Evolutionary conservation across 1,139 yeast species (phyloP).

Genomic region (Lodderomyces oxycetoniae): DNA sequence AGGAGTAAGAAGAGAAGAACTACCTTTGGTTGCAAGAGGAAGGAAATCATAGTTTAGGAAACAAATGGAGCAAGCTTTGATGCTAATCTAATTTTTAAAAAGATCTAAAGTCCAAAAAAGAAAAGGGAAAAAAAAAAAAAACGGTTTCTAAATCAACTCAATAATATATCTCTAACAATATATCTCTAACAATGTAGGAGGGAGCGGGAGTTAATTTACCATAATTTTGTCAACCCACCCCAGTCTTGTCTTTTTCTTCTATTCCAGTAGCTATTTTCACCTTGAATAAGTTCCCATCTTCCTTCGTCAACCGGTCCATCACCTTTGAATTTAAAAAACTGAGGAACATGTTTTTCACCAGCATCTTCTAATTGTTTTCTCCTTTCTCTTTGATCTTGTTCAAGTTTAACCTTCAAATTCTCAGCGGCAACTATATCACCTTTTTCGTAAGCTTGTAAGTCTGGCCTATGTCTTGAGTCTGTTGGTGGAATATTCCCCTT

Average conservation of each 20-base stretch:
- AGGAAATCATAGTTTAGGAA: neutral
- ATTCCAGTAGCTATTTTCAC: slow-evolving; percentile 75
- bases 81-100: neutral
- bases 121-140: no score
- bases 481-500: slow-evolving; percentile 66
- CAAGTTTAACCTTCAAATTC: slow-evolving; percentile 57
- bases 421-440: slow-evolving; percentile 74
- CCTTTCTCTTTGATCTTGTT: slow-evolving; percentile 75
- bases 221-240: slow-evolving; percentile 49
- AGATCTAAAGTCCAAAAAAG: neutral
- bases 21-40: no score
- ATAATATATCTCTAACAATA: no score
- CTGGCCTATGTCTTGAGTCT: slow-evolving; percentile 89
- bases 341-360: slow-evolving; percentile 47
- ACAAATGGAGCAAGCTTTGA: neutral
- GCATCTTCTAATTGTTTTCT: slow-evolving; percentile 54
- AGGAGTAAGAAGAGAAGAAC: no score
- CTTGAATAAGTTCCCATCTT: slow-evolving; percentile 59
- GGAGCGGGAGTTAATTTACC: no score
- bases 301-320: slow-evolving; percentile 38
- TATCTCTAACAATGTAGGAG: no score
- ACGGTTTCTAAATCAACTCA: no score
- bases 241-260: slow-evolving; percentile 60
- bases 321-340: slow-evolving; percentile 54
- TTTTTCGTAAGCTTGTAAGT: slow-evolving; percentile 64